Base-by-base conservation (phyloP, 2,329 filamentous ascomycete species). In the Alternaria sp. region DNA sequence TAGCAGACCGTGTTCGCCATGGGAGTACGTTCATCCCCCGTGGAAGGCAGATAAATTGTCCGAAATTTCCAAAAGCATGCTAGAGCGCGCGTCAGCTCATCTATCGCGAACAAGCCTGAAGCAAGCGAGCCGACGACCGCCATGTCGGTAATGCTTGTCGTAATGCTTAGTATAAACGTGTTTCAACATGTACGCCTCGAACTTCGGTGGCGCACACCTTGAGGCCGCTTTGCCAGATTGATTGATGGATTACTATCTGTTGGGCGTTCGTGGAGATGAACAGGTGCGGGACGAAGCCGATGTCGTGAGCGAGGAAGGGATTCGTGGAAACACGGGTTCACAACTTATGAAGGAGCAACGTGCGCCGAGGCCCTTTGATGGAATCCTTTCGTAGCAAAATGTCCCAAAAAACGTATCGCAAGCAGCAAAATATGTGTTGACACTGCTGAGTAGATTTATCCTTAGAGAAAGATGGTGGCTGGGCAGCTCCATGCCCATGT, bases 241-340 rank as follows among this genome's bases (percentile, higher is more conserved):
- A 37, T 58, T 14, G 14, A 25, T 28, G 25, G 25, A 49, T 26
- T 50, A 26, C 45, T 49, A 20, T 58, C 28, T 37, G 11, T 49
- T 49, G 53, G 49, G 44, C 45, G 30, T 51, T 51, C 45, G 64
- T 64, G 65, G 53, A 61, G 57, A 66, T 66, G 60, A 64, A 20
- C 41, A 26, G 30, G 23, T 15, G 53, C 37, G 53, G 23, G 53
- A 28, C 55, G 37, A 25, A 51, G 43, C 56, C 14, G 60, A 41
- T 37, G 20, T 20, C 49, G 49, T 23, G 30, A 53, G 49, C 49
- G 12, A 58, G 20, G 41, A 43, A 50, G 55, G 55, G 41, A 66
- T 61, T 49, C 49, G 51, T 64, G 60, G 53, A 60, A 58, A 60
- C 58, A 37, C 61, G 66, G 66, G 61, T 68, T 56, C 64, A n/a